Evolutionary conservation across 352 stramenopile species (phyloP).

Genomic region (Globisporangium perplexum): DNA sequence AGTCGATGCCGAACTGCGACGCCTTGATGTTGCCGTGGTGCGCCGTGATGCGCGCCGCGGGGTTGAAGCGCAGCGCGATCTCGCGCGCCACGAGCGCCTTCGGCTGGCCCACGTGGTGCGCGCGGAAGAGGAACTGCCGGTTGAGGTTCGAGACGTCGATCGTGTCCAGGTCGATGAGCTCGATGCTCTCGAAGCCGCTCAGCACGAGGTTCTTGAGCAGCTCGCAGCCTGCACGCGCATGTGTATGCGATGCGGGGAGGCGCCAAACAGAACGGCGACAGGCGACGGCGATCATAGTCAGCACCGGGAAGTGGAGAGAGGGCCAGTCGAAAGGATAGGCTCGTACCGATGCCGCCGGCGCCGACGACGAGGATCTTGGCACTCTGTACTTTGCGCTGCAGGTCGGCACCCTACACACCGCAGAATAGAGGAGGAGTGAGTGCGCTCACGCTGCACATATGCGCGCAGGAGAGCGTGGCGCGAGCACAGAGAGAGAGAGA

Average conservation of each 20-base stretch:
- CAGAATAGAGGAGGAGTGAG: background rate
- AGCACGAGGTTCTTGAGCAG: conserved; percentile 99
- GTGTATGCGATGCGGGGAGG: background rate
- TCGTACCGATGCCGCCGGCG: conserved; percentile 94
- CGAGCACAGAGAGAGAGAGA: background rate
- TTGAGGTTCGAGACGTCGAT: conserved; percentile 99
- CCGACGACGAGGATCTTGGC: conserved; percentile 95
- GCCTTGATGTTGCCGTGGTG: conserved; percentile 98
- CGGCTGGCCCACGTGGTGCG: conserved; percentile 95
- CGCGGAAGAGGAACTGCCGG: conserved; percentile 99
- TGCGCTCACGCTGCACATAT: background rate
- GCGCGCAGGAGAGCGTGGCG: background rate
- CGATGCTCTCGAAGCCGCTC: conserved; percentile 90
- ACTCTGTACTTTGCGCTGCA: conserved; percentile 64
- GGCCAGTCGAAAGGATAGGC: background rate
- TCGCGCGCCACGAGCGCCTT: conserved; percentile 91
- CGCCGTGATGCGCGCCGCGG: conserved; percentile 81
- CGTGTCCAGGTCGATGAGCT: conserved; percentile 98
- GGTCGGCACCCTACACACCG: conserved; percentile 35
- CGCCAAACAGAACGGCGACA: too few relatives aligned
- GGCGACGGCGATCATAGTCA: too few relatives aligned
- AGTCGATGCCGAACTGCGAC: conserved; percentile 89
- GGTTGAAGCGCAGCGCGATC: conserved; percentile 88
- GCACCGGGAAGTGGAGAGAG: background rate
- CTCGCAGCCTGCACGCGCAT: conserved; percentile 84